phyloP scores from a whole-genome alignment of 192 early-diverging fungal species.

The Endogone sp. region DNA sequence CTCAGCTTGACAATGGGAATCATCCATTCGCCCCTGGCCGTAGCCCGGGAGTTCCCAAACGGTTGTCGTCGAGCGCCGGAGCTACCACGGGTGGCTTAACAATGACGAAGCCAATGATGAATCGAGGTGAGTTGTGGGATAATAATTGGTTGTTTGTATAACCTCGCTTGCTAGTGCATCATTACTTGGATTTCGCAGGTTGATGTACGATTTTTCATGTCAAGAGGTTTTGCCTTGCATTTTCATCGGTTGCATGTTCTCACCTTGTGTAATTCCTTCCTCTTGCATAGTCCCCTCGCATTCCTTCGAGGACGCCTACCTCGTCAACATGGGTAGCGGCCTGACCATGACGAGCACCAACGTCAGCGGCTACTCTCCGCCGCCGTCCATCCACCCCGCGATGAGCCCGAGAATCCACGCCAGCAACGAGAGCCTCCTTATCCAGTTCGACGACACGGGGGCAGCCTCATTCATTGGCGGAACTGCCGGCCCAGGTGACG shows the following conservation, averaged over 20 bases:
- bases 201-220: background rate
- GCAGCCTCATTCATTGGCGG: no score
- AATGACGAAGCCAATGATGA: background rate
- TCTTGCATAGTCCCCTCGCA: conserved; percentile 22
- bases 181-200: background rate
- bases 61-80: conserved; percentile 29
- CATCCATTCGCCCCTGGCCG: background rate
- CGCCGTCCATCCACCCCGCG: background rate
- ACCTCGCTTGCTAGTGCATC: background rate
- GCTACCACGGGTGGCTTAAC: background rate
- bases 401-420: background rate
- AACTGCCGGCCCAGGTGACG: background rate
- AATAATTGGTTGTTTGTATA: no score
- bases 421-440: background rate
- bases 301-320: conserved; percentile 58
- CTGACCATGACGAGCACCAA: background rate
- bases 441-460: no score
- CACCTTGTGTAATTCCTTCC: background rate
- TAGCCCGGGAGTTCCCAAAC: conserved; percentile 18
- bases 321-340: conserved; percentile 38
- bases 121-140: background rate
- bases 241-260: background rate
- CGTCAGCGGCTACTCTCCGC: background rate
- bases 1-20: conserved; percentile 5
- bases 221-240: background rate